Percentiles rank a stretch among this genome's conserved stretches.
Conservation (phyloP, 768 basidiomycete genomes). For the Amanita muscaria region DNA sequence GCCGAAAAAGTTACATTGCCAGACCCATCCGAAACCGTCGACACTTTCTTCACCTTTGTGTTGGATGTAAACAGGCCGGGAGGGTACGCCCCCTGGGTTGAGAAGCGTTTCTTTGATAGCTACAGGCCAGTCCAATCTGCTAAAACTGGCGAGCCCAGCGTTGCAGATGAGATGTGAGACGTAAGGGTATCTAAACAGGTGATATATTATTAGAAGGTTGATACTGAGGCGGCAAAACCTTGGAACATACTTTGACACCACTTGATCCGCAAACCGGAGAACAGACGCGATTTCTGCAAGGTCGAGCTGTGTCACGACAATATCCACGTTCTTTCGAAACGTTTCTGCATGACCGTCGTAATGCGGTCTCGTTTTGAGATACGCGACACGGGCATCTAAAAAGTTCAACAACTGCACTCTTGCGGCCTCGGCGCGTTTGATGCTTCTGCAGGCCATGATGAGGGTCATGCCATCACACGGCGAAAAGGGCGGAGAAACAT, state of each 20-base stretch:
- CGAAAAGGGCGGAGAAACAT: slow-evolving; percentile 11
- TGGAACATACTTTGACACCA: slow-evolving; percentile 42
- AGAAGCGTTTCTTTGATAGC: slow-evolving; percentile 39
- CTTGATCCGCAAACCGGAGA: slow-evolving; percentile 48
- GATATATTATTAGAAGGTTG: slow-evolving; percentile 1
- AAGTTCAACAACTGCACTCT: slow-evolving; percentile 40
- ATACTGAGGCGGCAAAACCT: slow-evolving; percentile 2
- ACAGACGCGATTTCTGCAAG: slow-evolving; percentile 52
- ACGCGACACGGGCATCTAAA: slow-evolving; percentile 46
- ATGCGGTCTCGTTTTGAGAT: slow-evolving; percentile 22
- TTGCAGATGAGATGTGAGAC: slow-evolving; percentile 77
- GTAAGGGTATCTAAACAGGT: slow-evolving; percentile 59
- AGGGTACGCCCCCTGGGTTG: slow-evolving; percentile 38
- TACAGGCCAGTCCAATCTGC: slow-evolving; percentile 39
- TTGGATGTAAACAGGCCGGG: slow-evolving; percentile 50
- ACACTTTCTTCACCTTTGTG: slow-evolving; percentile 45
- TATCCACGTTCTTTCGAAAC: slow-evolving; percentile 50
- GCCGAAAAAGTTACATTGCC: slow-evolving; percentile 81
- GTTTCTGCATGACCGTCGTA: slow-evolving; percentile 46
- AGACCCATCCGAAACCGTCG: slow-evolving; percentile 72
- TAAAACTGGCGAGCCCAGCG: slow-evolving; percentile 62
- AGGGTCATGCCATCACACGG: slow-evolving; percentile 53
- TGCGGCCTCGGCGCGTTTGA: slow-evolving; percentile 54
- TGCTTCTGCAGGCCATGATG: slow-evolving; percentile 73
- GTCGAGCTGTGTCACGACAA: slow-evolving; percentile 60